Conservation (phyloP, 1,284 basidiomycete genomes). For the Tetrapyrgos nigripes region DNA sequence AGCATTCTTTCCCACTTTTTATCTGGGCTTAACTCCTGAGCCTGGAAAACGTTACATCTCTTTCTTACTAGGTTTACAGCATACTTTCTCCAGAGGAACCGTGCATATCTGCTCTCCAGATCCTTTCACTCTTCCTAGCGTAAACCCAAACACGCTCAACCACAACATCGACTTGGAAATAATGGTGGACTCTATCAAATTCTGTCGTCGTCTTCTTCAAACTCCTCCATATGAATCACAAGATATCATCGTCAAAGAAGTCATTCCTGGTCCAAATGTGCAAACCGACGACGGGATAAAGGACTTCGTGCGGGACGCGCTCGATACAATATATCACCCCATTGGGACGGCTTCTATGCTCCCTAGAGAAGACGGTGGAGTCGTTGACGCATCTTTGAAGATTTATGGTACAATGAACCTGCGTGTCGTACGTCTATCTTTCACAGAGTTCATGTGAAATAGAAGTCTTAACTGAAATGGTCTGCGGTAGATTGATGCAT, state of each 20-base stretch:
- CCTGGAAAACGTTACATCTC: background rate
- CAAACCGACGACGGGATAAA: conserved; percentile 1
- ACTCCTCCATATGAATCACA: background rate
- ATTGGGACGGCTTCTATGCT: conserved; percentile 11
- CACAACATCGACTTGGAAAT: conserved; percentile 3
- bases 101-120: conserved; percentile 11
- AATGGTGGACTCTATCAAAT: background rate
- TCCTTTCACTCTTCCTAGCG: background rate
- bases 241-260: background rate
- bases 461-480: too few species aligned
- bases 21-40: background rate
- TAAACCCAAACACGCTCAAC: conserved; percentile 6
- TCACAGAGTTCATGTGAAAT: too few species aligned
- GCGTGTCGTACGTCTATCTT: conserved; percentile 10
- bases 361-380: conserved; percentile 9
- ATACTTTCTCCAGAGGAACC: conserved; percentile 8
- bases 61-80: conserved; percentile 2
- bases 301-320: background rate
- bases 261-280: background rate
- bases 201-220: background rate
- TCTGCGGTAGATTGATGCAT: too few species aligned
- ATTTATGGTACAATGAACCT: conserved; percentile 9
- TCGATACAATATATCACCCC: conserved; percentile 6
- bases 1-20: background rate
- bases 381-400: conserved; percentile 2